Evolutionary conservation across 169 alveolate species (phyloP).

Genomic region (Eimeria sp.): DNA sequence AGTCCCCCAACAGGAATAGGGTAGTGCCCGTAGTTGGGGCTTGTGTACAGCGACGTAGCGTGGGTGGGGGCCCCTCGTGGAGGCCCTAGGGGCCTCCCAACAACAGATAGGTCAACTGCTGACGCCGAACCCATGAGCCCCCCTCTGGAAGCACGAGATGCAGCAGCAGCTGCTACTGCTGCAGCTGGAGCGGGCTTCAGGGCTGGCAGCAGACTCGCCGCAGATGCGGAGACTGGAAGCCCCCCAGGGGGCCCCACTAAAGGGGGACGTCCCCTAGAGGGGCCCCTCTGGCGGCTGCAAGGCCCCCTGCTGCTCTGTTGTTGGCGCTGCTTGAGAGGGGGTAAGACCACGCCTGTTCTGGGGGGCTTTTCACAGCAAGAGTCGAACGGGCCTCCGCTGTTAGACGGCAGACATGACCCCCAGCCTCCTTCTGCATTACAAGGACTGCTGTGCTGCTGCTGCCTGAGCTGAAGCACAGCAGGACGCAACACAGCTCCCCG

Average conservation of each 20-base stretch:
- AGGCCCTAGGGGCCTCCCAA: slow-evolving; percentile 63
- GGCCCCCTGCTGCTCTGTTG: slow-evolving; percentile 66
- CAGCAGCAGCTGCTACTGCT: slow-evolving; percentile 28
- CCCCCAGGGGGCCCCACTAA: slow-evolving; percentile 14
- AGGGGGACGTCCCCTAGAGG: background rate
- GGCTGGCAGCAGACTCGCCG: slow-evolving; percentile 67
- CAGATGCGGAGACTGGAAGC: slow-evolving; percentile 42
- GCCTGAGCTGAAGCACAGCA: slow-evolving; percentile 20
- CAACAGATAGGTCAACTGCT: slow-evolving; percentile 67
- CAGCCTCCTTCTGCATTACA: slow-evolving; percentile 25
- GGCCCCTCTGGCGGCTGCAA: slow-evolving; percentile 49
- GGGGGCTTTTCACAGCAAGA: slow-evolving; percentile 33
- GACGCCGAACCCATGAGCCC: slow-evolving; percentile 71
- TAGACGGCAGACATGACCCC: slow-evolving; percentile 44
- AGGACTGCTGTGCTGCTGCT: slow-evolving; percentile 33
- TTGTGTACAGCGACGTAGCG: background rate
- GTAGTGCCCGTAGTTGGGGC: slow-evolving; percentile 22
- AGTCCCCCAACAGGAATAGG: slow-evolving; percentile 16
- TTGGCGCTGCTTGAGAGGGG: slow-evolving; percentile 72
- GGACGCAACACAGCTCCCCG: slow-evolving; percentile 72
- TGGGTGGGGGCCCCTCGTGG: slow-evolving; percentile 24
- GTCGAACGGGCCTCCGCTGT: slow-evolving; percentile 9
- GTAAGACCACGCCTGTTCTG: slow-evolving; percentile 60
- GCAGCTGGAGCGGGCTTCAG: slow-evolving; percentile 55
- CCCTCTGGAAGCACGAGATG: slow-evolving; percentile 35